Evolutionary conservation across 1,284 basidiomycete species (phyloP).

Genomic region (Heterobasidion occidentale): DNA sequence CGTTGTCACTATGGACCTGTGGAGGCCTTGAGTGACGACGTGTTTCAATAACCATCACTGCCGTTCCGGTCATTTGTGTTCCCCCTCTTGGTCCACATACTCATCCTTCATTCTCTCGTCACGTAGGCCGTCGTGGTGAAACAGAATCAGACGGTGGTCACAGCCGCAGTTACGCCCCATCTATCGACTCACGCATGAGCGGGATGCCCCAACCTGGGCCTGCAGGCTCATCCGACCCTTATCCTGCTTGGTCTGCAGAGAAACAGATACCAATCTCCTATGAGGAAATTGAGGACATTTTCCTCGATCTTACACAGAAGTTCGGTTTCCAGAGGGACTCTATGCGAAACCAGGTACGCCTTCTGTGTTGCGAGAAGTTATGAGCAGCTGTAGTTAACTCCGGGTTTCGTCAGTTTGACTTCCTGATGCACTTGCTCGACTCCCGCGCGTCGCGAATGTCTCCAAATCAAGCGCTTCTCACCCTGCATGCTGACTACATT

Average conservation of each 20-base stretch:
- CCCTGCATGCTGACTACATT: constrained; percentile 97
- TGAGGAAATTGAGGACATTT: constrained; percentile 99
- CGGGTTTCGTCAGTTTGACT: constrained; percentile 69
- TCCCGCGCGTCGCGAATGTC: constrained; percentile 97
- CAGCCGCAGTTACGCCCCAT: constrained; percentile 21
- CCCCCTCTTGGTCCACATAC: no score
- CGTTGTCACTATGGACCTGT: neutral
- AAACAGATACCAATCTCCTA: constrained; percentile 95
- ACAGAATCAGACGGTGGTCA: constrained; percentile 38
- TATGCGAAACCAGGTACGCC: constrained; percentile 80
- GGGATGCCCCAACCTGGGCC: constrained; percentile 36
- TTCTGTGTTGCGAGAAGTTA: neutral
- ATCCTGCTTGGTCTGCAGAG: constrained; percentile 93
- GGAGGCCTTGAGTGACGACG: neutral
- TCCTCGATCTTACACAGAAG: constrained; percentile 97
- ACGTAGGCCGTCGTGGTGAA: constrained; percentile 7
- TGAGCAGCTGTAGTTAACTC: neutral
- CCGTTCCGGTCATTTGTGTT: no score
- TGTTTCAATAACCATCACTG: neutral
- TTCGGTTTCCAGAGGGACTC: constrained; percentile 97
- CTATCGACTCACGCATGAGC: constrained; percentile 30
- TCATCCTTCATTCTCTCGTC: neutral
- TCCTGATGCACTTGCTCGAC: constrained; percentile 96
- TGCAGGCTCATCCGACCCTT: constrained; percentile 59
- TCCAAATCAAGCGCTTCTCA: constrained; percentile 93